phyloP scores from a whole-genome alignment of 257 asterid genomes.

The Nicotiana otophora region DNA sequence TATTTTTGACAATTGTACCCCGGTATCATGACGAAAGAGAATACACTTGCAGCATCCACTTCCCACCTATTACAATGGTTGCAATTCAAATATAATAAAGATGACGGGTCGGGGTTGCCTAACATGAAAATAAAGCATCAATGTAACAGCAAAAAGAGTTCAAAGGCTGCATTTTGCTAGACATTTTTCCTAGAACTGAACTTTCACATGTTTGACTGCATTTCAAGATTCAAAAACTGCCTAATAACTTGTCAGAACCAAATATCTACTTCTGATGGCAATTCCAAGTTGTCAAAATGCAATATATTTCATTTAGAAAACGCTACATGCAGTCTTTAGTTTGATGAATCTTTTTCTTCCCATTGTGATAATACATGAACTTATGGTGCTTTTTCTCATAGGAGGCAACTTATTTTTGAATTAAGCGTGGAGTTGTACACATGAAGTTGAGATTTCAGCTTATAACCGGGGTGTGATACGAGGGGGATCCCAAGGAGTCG shows the following conservation, averaged over 20 bases:
- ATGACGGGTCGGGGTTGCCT: background rate
- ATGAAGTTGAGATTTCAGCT: background rate
- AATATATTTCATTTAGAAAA: background rate
- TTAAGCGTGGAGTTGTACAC: too few species aligned
- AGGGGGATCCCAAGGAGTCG: constrained; percentile 47
- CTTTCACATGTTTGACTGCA: too few species aligned
- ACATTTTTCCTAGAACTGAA: background rate
- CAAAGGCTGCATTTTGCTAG: background rate
- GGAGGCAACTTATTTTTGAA: background rate
- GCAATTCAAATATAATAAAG: background rate
- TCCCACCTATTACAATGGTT: background rate
- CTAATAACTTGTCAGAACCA: background rate
- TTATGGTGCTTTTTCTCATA: background rate
- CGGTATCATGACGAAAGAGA: background rate
- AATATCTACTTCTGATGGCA: background rate
- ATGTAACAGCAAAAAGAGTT: background rate
- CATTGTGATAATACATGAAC: background rate
- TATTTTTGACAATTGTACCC: too few species aligned
- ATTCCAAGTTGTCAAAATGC: background rate
- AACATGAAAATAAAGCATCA: background rate
- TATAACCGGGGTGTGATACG: constrained; percentile 41
- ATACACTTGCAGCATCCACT: background rate
- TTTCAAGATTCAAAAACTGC: background rate
- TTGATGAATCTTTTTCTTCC: background rate
- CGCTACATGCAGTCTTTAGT: too few species aligned